A percentile compares a stretch with the other conserved stretches of the same genome.
These are phyloP conservation scores for Bipolaris victoriae DNA, from an alignment of 2,329 filamentous ascomycete species.

Conservation along the genomic window DNA sequence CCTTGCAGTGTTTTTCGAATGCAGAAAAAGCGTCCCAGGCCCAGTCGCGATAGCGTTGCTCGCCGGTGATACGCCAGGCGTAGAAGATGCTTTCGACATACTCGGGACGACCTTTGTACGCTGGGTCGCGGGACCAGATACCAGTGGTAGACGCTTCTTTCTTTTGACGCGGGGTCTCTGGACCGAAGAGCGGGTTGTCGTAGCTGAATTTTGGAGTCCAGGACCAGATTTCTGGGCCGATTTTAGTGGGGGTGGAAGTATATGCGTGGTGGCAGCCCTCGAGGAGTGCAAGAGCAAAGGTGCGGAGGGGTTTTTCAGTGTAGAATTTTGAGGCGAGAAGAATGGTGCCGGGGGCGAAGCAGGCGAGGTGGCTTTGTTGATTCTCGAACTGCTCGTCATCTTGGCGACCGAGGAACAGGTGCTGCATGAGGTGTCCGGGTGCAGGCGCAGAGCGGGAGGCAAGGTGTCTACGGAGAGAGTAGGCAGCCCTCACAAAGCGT, in stretches of 20 bases:
- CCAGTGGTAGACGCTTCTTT: conserved; percentile 38
- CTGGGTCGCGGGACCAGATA: conserved; percentile 44
- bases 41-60: conserved; percentile 50
- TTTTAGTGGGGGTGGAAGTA: conserved; percentile 45
- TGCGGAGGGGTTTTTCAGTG: conserved; percentile 38
- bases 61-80: conserved; percentile 50
- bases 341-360: conserved; percentile 49
- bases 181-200: conserved; percentile 38
- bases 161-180: conserved; percentile 34
- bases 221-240: conserved; percentile 49
- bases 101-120: conserved; percentile 48
- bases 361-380: conserved; percentile 49
- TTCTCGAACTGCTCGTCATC: conserved; percentile 46
- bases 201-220: conserved; percentile 49
- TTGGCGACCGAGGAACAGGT: conserved; percentile 50
- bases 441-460: conserved; percentile 46
- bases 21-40: conserved; percentile 51
- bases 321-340: conserved; percentile 49
- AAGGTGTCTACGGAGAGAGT: conserved; percentile 46
- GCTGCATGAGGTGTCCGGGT: conserved; percentile 42
- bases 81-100: conserved; percentile 52
- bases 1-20: conserved; percentile 48
- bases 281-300: conserved; percentile 49
- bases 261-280: conserved; percentile 51
- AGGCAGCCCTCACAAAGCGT: conserved; percentile 44